Evolutionary conservation across 75 land plant genomes (phyloP).

Genomic region (Pseudotsuga menziesii): DNA sequence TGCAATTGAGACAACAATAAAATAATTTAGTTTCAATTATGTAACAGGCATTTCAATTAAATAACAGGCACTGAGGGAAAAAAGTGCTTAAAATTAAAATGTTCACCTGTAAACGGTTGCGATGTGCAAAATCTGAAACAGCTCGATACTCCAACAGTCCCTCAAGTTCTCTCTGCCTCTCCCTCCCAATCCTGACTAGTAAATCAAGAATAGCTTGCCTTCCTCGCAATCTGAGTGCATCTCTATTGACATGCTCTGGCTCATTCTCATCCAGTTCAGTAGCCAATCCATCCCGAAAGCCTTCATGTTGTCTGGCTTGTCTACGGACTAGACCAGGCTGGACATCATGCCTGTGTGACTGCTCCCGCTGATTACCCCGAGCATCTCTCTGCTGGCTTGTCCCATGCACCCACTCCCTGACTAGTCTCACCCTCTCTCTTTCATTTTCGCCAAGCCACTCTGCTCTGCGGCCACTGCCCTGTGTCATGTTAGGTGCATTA

Average conservation of each 20-base stretch:
- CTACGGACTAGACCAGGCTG: slow-evolving; percentile 18
- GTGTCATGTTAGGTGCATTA: slow-evolving; percentile 28
- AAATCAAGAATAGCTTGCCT: slow-evolving; percentile 77
- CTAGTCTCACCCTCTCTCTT: slow-evolving; percentile 86
- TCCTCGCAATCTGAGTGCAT: slow-evolving; percentile 56
- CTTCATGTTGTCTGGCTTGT: slow-evolving; percentile 17
- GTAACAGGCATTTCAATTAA: not conserved
- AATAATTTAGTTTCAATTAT: not conserved
- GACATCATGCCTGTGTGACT: slow-evolving; percentile 9
- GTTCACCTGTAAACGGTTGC: slow-evolving; percentile 83
- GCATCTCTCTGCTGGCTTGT: slow-evolving; percentile 68
- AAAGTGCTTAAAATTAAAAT: not conserved
- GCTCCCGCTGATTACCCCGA: slow-evolving; percentile 17
- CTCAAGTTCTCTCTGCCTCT: slow-evolving; percentile 82
- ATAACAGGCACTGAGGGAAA: not conserved
- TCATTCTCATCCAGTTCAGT: slow-evolving; percentile 43
- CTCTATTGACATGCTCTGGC: slow-evolving; percentile 56
- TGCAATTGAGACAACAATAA: not conserved
- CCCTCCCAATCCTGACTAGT: slow-evolving; percentile 71
- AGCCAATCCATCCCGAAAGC: slow-evolving; percentile 23
- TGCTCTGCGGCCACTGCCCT: slow-evolving; percentile 30
- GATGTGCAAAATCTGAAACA: slow-evolving; percentile 89
- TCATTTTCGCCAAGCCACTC: slow-evolving; percentile 84
- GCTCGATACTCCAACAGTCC: slow-evolving; percentile 71
- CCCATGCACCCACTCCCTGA: slow-evolving; percentile 86